Base-by-base conservation (phyloP, 1,284 basidiomycete genomes). In the Inonotus hispidus region DNA sequence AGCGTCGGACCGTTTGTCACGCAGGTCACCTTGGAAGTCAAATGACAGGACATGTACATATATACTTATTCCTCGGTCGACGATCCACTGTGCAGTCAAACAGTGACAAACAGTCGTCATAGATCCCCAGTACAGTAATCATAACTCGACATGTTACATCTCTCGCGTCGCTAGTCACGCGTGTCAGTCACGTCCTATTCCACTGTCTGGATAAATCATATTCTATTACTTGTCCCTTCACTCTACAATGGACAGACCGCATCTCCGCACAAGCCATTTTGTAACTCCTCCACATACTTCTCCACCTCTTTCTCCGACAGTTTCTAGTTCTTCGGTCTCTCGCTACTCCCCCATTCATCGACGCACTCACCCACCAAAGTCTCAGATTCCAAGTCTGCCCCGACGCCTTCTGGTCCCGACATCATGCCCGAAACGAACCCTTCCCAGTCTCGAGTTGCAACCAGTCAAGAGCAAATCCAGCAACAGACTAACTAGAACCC, bases 401-500 rank as follows among this genome's bases (percentile, higher is more conserved):
- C 32, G 62, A 45, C 53, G 62, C 19, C 46, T 63, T 7, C 62
- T 63, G n/a, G 58, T 63, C 2, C 62, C 62, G 2, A 53, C 58
- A 19, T 60, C 45, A 19, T 56, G 50, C 5, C 19, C 50, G 19
- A 53, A 55, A 32, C 53, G 39, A 14, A 21, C 53, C 1, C 7
- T 25, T 8, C 46, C 47, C 8, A 19, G 41, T 32, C 14, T 32
- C 6, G 25, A 29, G 4, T 21, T 47, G 1, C 59, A 32, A 13
- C 56, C 62, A 19, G 62, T 59, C 32, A 52, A 59, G 46, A 27
- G 39, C 32, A 62, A 59, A 25, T 25, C 47, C n/a, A 46, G 37
- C 23, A 46, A 50, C n/a, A 59, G 41, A 29, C 32, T 56, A 13
- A 32, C n/a, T 16, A 38, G 62, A 14, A 41, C 58, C 14, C 52